Evolutionary conservation across 768 basidiomycete genomes (phyloP).

Genomic region (Mycena amicta): DNA sequence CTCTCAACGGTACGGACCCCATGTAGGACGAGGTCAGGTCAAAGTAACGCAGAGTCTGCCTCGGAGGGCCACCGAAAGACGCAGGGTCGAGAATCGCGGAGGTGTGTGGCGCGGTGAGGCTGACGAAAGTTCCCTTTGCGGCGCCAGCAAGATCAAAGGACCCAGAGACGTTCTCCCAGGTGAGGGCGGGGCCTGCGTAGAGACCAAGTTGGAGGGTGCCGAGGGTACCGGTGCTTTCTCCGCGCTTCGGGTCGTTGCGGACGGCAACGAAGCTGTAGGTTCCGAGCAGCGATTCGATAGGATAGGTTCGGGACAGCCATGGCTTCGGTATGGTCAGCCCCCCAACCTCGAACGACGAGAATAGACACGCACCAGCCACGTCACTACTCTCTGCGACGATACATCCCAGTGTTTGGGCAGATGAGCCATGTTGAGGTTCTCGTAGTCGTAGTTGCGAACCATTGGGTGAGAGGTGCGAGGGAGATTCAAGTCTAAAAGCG

Average conservation of each 20-base stretch:
- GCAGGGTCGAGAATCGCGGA: neutral
- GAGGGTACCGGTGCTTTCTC: neutral
- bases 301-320: neutral
- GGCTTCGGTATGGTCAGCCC: slow-evolving; percentile 1
- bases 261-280: slow-evolving; percentile 8
- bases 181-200: neutral
- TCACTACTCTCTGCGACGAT: neutral
- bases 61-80: neutral
- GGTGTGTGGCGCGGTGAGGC: neutral
- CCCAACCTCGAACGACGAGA: neutral
- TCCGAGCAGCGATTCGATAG: neutral
- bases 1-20: neutral
- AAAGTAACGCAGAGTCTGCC: slow-evolving; percentile 6
- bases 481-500: neutral
- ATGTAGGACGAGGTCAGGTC: slow-evolving; percentile 3
- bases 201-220: neutral
- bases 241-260: neutral
- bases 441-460: neutral
- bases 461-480: neutral
- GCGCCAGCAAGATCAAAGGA: neutral
- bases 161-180: slow-evolving; percentile 5
- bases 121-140: neutral
- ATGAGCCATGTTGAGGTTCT: neutral
- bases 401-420: slow-evolving; percentile 7
- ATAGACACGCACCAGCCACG: slow-evolving; percentile 1